Percentiles rank a stretch among this genome's conserved stretches.
Evolutionary conservation across 495 filamentous ascomycete genomes (phyloP).

Genomic region (Hypoxylon crocopeplum): DNA sequence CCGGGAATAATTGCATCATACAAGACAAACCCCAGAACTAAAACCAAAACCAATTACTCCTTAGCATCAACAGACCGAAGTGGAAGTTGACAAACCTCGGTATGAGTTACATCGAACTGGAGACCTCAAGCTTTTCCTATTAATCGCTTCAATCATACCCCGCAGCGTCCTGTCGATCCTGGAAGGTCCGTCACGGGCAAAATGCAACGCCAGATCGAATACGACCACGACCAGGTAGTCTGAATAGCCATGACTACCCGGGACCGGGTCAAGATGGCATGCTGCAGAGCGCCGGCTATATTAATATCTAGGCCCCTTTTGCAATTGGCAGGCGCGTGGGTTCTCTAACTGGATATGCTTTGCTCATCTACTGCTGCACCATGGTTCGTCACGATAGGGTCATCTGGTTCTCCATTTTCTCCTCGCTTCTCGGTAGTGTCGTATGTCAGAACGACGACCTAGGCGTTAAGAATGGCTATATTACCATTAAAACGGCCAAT

Average conservation of each 20-base stretch:
- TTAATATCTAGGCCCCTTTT: neutral
- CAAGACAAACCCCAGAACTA: too few species aligned
- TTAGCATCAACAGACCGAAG: neutral
- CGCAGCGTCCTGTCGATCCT: constrained; percentile 26
- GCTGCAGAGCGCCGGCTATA: constrained; percentile 15
- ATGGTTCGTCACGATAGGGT: constrained; percentile 20
- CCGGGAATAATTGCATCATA: too few species aligned
- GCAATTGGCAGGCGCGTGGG: neutral
- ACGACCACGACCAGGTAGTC: constrained; percentile 6
- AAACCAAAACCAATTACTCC: too few species aligned
- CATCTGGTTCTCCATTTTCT: constrained; percentile 29
- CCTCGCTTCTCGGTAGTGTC: constrained; percentile 50
- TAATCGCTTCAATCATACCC: constrained; percentile 20
- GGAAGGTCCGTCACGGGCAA: constrained; percentile 7
- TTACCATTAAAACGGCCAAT: constrained; percentile 44
- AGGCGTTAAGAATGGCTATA: constrained; percentile 46
- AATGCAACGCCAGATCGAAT: constrained; percentile 26
- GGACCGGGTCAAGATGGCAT: constrained; percentile 15
- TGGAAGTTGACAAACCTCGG: neutral
- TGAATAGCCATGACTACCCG: constrained; percentile 22
- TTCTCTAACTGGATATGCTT: neutral
- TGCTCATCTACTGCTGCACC: constrained; percentile 8
- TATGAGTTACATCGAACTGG: neutral
- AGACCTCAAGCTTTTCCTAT: constrained; percentile 9
- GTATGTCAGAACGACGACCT: constrained; percentile 36